Base-by-base conservation (phyloP, 805 yeast genomes). In the Metschnikowia colocasiae region DNA sequence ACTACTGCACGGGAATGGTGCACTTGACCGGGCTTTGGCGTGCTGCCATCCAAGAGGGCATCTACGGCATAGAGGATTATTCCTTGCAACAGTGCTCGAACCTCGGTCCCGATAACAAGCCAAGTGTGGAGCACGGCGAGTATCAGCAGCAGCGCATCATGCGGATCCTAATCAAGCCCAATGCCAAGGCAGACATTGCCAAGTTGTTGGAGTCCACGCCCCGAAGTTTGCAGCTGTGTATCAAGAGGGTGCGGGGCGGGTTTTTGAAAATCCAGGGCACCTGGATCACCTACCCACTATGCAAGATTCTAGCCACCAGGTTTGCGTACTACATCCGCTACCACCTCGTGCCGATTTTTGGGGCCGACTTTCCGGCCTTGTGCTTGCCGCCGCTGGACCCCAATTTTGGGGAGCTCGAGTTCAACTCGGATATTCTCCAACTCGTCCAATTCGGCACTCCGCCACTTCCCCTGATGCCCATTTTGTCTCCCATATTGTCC, bases 251-350 rank as follows among this genome's bases (percentile, higher is more conserved):
- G 13, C 72, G 97, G 46, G 97, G 97, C 40, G 97, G 97, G 2
- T 88, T 81, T 58, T 75, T 90, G 54, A 89, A 89, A 70, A 88
- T 91, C 54, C 97, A 90, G 68, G 97, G 97, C 3, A 88, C 96
- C 7, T 91, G 97, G 97, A 67, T 89, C 33, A 92, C 96, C 1
- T 84, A 67, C 59, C 78, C 76, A 8, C 71, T 86, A 43, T 89
- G 95, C 20, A 75, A 74, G 50, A 67, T 78, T 27, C 69, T 90
- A 45, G 92, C 96, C 3, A 64, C 79, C 29, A 77, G 85, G 43
- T 86, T 89, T 57, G 87, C 95, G 67, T 89, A 78, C 64, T 80
- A 82, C 47, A 85, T 90, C 38, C 72, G 97, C 48, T 85, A 72
- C 61, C 80, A 86, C 18, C 68, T 90, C 54, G 77, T 88, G 23